These are phyloP conservation scores for Colletotrichum kahawae DNA, from an alignment of 2,329 filamentous ascomycete genomes.

Conservation along the genomic window DNA sequence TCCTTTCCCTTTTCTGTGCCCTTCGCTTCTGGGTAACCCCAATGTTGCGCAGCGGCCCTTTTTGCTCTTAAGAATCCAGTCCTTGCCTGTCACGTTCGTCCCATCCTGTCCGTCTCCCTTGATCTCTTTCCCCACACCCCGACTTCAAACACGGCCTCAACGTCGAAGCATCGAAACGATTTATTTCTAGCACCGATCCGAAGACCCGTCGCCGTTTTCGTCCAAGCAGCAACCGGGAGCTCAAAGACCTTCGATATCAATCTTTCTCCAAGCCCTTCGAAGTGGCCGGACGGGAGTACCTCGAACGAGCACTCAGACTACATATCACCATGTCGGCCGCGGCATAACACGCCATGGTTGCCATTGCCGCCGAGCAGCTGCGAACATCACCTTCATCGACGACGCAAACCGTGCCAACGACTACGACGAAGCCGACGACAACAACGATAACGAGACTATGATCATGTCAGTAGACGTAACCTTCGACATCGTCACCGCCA, in stretches of 20 bases:
- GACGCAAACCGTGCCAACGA: background rate
- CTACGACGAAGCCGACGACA: background rate
- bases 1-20: background rate
- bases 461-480: slow-evolving; percentile 27
- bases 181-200: background rate
- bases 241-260: background rate
- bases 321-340: slow-evolving; percentile 3
- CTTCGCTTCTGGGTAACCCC: background rate
- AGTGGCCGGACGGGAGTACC: too few relatives aligned
- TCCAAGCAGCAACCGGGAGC: background rate
- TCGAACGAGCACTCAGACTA: background rate
- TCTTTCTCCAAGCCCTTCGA: background rate
- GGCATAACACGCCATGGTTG: slow-evolving; percentile 2
- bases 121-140: background rate
- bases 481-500: slow-evolving; percentile 31
- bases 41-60: background rate
- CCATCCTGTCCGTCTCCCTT: background rate
- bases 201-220: background rate
- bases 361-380: slow-evolving; percentile 7
- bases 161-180: background rate
- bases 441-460: slow-evolving; percentile 9
- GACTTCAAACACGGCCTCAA: background rate
- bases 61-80: background rate
- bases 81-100: slow-evolving; percentile 4
- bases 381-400: background rate